Evolutionary conservation across 225 moss, liverwort and hornwort species (phyloP), one percentile per base, ranked within the genome.

Genomic region (Pleurozium schreberi): DNA sequence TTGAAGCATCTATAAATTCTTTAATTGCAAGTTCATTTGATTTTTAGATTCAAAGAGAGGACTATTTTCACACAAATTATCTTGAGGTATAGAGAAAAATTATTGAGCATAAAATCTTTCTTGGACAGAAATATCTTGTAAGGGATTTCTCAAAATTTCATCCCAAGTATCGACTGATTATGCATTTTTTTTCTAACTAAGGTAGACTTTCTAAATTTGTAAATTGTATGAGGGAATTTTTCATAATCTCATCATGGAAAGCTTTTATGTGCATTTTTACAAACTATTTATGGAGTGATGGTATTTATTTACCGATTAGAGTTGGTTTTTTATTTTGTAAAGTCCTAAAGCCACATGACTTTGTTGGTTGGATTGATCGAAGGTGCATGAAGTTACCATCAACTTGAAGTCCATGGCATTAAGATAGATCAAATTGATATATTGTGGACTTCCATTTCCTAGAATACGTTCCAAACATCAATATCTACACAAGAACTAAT

Each of bases 41-140:
- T 11, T 55, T 79, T 79, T 5, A 17, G 18, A 3, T 27, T 17
- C 17, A 1, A 3, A 0, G 36, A 52, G 14, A 34, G 1, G 22
- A 52, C 0, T 52, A 8, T 76, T 22, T 52, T 22, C 3, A 52
- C 8, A 36, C 7, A 20, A 52, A 52, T 9, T 52, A 36, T 14
- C 14, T 1, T 3, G 0, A 53, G 3, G 22, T 14, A 23, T 77
- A 38, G 5, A 38, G 0, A 0, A 9, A 77, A 22, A 13, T 36
- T 52, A 5, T 12, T 33, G 21, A 8, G 1, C 2, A 75, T 19
- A 22, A 2, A 50, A 1, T 52, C 5, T 0, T 76, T 8, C 0
- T 52, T 2, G 1, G 14, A 53, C 3, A 23, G 2, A 53, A 77
- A 77, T 14, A 36, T 9, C 8, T 3, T 36, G 2, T 1, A 4